Conservation (phyloP, 257 asterid genomes). For the Parsonsia alboflavescens region DNA sequence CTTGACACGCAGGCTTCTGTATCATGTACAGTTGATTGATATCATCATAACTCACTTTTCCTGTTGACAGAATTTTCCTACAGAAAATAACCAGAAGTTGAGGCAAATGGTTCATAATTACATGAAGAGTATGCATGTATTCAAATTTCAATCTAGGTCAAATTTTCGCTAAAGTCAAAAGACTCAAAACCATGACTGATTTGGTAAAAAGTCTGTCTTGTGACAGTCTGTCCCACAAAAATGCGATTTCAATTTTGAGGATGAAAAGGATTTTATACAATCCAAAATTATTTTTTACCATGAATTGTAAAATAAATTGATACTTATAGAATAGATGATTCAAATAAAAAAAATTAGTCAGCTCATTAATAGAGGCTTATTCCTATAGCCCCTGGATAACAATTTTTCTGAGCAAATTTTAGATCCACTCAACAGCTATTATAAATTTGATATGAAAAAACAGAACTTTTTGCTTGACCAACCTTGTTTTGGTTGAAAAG, state of each 20-base stretch:
- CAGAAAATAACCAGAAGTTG: conserved; percentile 21
- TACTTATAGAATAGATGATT: not conserved
- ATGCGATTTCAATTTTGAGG: not conserved
- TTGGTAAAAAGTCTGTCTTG: not conserved
- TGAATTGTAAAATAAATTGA: not conserved
- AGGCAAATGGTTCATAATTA: not conserved
- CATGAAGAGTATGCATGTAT: not conserved
- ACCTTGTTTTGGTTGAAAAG: not conserved
- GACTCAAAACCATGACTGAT: not conserved
- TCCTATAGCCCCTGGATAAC: not conserved
- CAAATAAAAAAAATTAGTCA: not conserved
- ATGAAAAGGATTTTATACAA: not conserved
- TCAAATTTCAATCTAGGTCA: not conserved
- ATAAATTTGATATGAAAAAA: not conserved
- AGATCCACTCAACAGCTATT: not conserved
- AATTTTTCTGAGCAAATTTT: not conserved
- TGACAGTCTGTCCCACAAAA: not conserved
- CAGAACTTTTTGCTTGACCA: not conserved
- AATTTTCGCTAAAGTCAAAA: not conserved
- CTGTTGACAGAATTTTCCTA: conserved; percentile 63
- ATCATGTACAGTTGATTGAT: conserved; percentile 73
- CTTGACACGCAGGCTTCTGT: conserved; percentile 85
- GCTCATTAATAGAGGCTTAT: not conserved
- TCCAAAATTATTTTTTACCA: not conserved
- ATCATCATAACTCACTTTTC: conserved; percentile 66